Conservation (phyloP, 2,329 filamentous ascomycete species). For the Emydomyces testavorans region DNA sequence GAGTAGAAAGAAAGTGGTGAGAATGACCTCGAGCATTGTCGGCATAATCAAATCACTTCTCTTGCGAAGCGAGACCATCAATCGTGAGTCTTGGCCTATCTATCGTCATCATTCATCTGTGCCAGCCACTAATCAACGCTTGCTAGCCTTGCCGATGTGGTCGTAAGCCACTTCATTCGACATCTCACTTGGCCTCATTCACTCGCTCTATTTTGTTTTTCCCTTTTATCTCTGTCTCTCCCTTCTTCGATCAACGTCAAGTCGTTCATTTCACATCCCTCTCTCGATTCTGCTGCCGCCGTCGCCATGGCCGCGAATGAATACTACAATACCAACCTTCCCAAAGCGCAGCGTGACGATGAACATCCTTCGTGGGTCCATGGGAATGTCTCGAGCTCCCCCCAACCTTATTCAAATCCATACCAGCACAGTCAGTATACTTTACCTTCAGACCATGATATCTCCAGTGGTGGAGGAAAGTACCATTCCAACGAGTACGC, state of each 20-base stretch:
- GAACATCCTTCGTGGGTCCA: slow-evolving; percentile 9
- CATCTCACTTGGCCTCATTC: background rate
- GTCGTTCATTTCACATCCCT: background rate
- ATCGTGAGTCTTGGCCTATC: background rate
- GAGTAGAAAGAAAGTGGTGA: too few relatives aligned
- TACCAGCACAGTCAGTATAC: slow-evolving; percentile 30
- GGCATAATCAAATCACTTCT: too few relatives aligned
- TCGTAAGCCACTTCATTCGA: background rate
- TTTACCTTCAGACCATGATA: slow-evolving; percentile 26
- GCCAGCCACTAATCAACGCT: background rate
- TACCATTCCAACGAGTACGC: slow-evolving; percentile 30
- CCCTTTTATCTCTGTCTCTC: too few relatives aligned
- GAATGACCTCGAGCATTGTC: too few relatives aligned
- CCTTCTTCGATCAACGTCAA: background rate
- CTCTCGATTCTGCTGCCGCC: background rate
- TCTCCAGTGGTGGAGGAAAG: slow-evolving; percentile 22
- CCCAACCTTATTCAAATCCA: slow-evolving; percentile 30
- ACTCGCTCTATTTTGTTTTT: background rate
- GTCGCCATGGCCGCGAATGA: slow-evolving; percentile 36
- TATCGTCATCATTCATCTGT: background rate
- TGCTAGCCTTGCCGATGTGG: slow-evolving; percentile 3
- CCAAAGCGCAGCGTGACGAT: too few relatives aligned
- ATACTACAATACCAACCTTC: slow-evolving; percentile 14
- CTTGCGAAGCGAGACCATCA: too few relatives aligned
- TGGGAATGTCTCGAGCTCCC: slow-evolving; percentile 6